Evolutionary conservation across 192 early-diverging fungal species (phyloP), one percentile per base, ranked within the genome.

Genomic region (Kappamyces sp.): DNA sequence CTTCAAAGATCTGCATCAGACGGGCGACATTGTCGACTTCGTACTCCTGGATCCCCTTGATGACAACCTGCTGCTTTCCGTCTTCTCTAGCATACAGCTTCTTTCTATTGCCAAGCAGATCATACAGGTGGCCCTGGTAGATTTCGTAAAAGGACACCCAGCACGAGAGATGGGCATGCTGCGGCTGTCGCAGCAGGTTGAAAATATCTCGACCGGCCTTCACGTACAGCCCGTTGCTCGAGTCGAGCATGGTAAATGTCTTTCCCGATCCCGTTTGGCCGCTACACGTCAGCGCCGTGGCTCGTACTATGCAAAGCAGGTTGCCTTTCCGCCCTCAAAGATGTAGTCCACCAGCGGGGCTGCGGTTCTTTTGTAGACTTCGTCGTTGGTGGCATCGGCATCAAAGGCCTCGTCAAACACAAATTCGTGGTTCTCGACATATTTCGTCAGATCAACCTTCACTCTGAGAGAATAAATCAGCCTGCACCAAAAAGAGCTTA

Each of bases 361-460:
- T 39, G 96, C 96, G 2, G 96, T 97, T 40, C 91, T 78, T 62
- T 81, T 71, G 68, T 99, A 99, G 1, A 93, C 88, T 35, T 88
- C 76, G 47, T 88, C 86, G 65, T 98, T 96, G 49, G 72, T 71
- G 12, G 79, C 69, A 63, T 87, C 74, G 22, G 77, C 78, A 61
- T 90, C 90, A 75, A 98, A 95, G 2, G 93, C 96, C 71, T 98
- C 96, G 69, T 99, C 94, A 79, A 99, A 96, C 0, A 80, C 73
- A 65, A 96, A 99, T 22, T 82, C 83, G 70, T 96, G 94, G 62
- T 91, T 85, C 63, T 99, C 96, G 46, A 91, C 86, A 63, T 89
- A 99, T 66, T 84, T 89, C 34, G 94, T 94, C 78, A 99, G 72
- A 63, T 99, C 96, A 9, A 99, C 85, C 58, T 93, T 93, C 22